These are phyloP conservation scores for Artemisia annua DNA, from an alignment of 129 eudicot genomes.

Conservation along the genomic window DNA sequence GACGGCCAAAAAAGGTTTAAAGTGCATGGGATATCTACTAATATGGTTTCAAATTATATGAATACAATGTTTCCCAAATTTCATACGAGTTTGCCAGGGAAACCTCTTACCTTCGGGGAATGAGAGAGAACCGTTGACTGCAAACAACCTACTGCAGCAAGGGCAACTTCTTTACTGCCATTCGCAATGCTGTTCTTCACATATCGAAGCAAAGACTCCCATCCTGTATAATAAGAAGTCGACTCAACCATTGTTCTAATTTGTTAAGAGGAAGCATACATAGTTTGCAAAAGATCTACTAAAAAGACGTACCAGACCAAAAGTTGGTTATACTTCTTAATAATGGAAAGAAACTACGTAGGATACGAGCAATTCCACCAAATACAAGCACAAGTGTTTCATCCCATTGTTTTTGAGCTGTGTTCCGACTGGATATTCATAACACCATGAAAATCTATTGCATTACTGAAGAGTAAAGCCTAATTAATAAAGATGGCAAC, in stretches of 20 bases:
- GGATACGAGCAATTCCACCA: conserved; percentile 90
- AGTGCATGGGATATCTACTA: not conserved
- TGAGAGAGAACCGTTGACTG: conserved; percentile 92
- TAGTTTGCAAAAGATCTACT: not conserved
- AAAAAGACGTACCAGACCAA: conserved; percentile 61
- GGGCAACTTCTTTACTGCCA: conserved; percentile 97
- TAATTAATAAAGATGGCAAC: not conserved
- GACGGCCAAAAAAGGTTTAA: not conserved
- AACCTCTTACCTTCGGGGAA: conserved; percentile 71
- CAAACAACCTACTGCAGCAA: conserved; percentile 93
- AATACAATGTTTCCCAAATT: not conserved
- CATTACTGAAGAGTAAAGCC: conserved; percentile 3
- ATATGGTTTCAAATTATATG: not conserved
- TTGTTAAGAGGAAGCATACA: not conserved
- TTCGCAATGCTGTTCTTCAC: conserved; percentile 69
- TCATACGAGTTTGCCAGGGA: not conserved
- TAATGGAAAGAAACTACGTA: conserved; percentile 84
- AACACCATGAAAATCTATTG: conserved; percentile 1
- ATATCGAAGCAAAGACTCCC: conserved; percentile 80
- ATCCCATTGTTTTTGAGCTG: conserved; percentile 99
- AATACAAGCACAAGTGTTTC: conserved; percentile 92
- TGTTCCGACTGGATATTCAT: conserved; percentile 75
- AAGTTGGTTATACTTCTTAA: conserved; percentile 66
- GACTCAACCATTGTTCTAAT: conserved; percentile 12
- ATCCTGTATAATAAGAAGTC: conserved; percentile 50